phyloP scores from a whole-genome alignment of 768 basidiomycete genomes.

The Tricholoma furcatifolium region DNA sequence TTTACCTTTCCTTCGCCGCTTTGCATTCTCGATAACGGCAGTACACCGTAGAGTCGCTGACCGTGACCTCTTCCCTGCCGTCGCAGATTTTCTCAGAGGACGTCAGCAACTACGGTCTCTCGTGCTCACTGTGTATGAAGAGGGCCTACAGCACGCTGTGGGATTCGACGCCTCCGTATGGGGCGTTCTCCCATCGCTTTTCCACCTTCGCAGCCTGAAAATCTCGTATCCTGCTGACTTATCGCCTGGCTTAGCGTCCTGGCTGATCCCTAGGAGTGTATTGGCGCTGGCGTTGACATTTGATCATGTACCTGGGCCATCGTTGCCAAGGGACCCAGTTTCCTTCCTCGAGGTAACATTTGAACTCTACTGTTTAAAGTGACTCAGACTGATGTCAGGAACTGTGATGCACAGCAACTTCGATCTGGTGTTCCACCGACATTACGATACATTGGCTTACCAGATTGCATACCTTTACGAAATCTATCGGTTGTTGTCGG shows the following conservation, averaged over 20 bases:
- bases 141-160: conserved; percentile 42
- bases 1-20: conserved; percentile 66
- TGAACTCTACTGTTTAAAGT: not conserved
- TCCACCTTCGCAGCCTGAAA: conserved; percentile 48
- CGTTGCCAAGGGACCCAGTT: conserved; percentile 34
- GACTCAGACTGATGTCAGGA: conserved; percentile 1
- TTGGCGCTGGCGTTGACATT: conserved; percentile 46
- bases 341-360: conserved; percentile 40
- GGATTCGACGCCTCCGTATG: conserved; percentile 71
- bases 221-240: conserved; percentile 67
- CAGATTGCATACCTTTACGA: conserved; percentile 40
- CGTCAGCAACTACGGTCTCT: conserved; percentile 52
- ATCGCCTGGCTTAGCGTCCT: conserved; percentile 59
- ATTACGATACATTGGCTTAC: conserved; percentile 56
- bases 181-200: conserved; percentile 65
- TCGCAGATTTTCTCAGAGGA: conserved; percentile 64
- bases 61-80: conserved; percentile 65
- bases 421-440: conserved; percentile 53
- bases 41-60: conserved; percentile 46
- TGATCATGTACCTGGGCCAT: conserved; percentile 31
- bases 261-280: conserved; percentile 62
- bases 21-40: conserved; percentile 50
- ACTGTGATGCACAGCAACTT: conserved; percentile 44
- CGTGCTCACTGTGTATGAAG: conserved; percentile 46
- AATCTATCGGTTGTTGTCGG: conserved; percentile 46